Base-by-base conservation (phyloP, 2,329 filamentous ascomycete species). In the Neopestalotiopsis clavispora region DNA sequence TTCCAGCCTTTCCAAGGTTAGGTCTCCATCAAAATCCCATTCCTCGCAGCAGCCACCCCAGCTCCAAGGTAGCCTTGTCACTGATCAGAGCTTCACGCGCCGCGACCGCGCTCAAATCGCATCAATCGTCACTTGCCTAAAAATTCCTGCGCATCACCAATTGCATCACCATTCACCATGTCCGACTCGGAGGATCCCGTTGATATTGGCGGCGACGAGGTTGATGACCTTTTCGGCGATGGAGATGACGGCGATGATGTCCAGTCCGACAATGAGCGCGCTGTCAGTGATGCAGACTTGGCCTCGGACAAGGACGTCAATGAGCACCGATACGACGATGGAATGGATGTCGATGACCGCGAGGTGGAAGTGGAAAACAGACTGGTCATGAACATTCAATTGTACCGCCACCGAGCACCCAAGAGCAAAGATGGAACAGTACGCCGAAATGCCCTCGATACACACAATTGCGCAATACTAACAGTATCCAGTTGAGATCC, bases 361-460 rank as follows among this genome's bases (percentile, higher is more conserved):
- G 59, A 69, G 28, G 45, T 57, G 4, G 60, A 52, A 49, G 85
- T 84, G 23, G 83, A 84, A 70, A 83, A 88, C 72, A 87, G 86
- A 72, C 83, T 88, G 66, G 86, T 92, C 66, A 86, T 90, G 81
- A 89, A 90, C 65, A 83, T 91, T 61, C 87, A 89, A 61, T 82
- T 94, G 61, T 90, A 87, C 74, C 87, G 92, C 60, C 93, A 95
- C 78, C 85, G 89, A 65, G 83, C 91, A 14, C 93, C 93, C 14
- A 91, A 92, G 75, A 87, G 91, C 49, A 90, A 87, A 72, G 91
- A 94, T 76, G 90, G 90, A 75, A 88, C 89, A 78, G 92, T 94
- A 82, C 74, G 86, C 78, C 60, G 9, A 6, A 28, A 13, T 32
- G 14, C 56, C 6, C 23, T 12, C 17, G 59, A 40, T n/a, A 20